Conservation (phyloP, 192 early-diverging fungal species). For the Entomortierella chlamydospora region DNA sequence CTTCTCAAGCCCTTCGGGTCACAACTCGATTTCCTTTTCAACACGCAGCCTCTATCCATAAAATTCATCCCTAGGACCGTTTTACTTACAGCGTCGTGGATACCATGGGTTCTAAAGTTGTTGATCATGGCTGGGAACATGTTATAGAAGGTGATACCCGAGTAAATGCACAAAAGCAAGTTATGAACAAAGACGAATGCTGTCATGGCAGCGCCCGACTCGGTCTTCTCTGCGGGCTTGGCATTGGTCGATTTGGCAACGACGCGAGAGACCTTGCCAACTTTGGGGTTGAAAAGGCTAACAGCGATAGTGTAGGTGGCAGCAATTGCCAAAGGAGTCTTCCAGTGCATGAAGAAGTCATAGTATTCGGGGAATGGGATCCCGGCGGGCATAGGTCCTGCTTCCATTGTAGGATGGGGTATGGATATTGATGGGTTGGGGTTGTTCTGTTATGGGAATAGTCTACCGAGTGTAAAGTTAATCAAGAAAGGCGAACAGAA, state of each 20-base stretch:
- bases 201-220: conserved; percentile 69
- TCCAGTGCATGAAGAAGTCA: conserved; percentile 78
- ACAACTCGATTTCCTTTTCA: no score
- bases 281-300: conserved; percentile 61
- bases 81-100: conserved; percentile 70
- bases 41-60: no score
- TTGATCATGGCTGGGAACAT: conserved; percentile 68
- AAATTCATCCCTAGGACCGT: background rate
- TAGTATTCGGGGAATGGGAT: conserved; percentile 79
- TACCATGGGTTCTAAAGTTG: conserved; percentile 60
- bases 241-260: conserved; percentile 64
- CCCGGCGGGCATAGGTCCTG: conserved; percentile 56
- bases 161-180: conserved; percentile 75
- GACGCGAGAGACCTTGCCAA: conserved; percentile 64
- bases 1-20: background rate
- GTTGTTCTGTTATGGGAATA: background rate
- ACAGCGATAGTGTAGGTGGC: conserved; percentile 61
- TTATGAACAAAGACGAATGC: conserved; percentile 84
- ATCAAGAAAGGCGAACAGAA: background rate
- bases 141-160: conserved; percentile 74
- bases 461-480: no score
- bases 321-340: conserved; percentile 68
- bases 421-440: background rate
- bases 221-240: conserved; percentile 37
- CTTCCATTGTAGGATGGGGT: conserved; percentile 25